Conservation (phyloP, 768 basidiomycete genomes). For the Dioszegia hungarica region DNA sequence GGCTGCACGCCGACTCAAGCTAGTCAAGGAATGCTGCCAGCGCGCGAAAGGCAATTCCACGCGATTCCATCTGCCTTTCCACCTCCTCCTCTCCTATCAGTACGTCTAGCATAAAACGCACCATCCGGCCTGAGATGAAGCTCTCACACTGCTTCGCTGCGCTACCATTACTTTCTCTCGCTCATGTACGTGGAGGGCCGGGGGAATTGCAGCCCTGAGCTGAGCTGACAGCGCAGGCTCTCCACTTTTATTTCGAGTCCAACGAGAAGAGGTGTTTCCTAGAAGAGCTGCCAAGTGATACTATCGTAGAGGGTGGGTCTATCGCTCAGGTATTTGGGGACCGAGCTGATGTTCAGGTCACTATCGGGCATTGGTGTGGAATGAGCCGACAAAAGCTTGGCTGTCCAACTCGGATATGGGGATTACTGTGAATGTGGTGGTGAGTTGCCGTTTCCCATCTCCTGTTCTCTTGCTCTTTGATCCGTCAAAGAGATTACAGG, state of each 20-base stretch:
- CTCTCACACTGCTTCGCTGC: neutral
- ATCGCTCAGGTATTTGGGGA: too few species aligned
- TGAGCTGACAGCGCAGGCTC: constrained; percentile 52
- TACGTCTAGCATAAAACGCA: too few species aligned
- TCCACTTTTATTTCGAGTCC: constrained; percentile 95
- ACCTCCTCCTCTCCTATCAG: neutral
- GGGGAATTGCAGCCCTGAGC: neutral
- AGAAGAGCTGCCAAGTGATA: constrained; percentile 90
- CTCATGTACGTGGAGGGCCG: neutral
- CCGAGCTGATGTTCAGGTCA: constrained; percentile 61
- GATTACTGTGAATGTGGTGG: constrained; percentile 84
- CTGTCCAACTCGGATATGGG: constrained; percentile 69
- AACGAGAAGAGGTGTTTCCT: constrained; percentile 92
- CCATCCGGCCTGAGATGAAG: neutral
- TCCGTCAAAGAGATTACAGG: neutral
- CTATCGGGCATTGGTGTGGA: constrained; percentile 90
- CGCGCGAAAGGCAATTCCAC: neutral
- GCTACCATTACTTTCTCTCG: neutral
- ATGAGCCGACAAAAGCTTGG: constrained; percentile 66
- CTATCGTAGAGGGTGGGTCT: constrained; percentile 66
- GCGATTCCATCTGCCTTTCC: neutral
- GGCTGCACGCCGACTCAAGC: too few species aligned
- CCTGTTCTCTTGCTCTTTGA: neutral
- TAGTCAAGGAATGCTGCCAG: neutral
- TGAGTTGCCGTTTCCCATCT: constrained; percentile 41